Evolutionary conservation across 148 eudicot genomes (phyloP), one percentile per base, ranked within the genome.

Genomic region (Cornus controversa): DNA sequence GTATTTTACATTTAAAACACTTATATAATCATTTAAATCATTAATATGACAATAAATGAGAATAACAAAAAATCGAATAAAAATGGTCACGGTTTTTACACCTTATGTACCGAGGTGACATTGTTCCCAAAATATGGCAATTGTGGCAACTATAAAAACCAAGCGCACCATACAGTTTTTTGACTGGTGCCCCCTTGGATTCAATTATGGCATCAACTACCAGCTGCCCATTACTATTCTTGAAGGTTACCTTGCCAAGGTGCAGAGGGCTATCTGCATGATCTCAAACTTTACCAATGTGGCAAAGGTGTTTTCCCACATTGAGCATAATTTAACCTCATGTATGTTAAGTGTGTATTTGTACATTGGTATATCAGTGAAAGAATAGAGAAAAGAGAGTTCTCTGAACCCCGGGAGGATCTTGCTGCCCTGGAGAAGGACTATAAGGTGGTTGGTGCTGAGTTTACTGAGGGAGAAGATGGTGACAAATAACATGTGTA

Each of bases 181-280:
- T 13, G 83, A 81, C 66, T 81, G 83, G 83, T 81, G 74, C 67
- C 83, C 83, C 11, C 76, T 80, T 23, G 83, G 80, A 23, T 81
- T 81, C 72, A 81, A 81, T 76, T 80, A 80, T 27, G 83, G 83
- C 26, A 81, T 81, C 67, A 81, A 81, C 76, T 81, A 81, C 80
- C 83, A 81, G 67, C 80, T 80, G n/a, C 83, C 84, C 3, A 81
- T 80, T n/a, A 77, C 77, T 25, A 80, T 81, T 34, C 84, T 77
- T 1, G 84, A 80, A 10, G 84, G 84, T 31, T 80, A 81, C 63
- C 79, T 81, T 42, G 84, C 84, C 24, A 81, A 76, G 77, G 83
- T 81, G 63, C 83, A 81, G 69, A 81, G 83, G 76, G 83, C 83
- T 65, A 80, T 81, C n/a, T 81, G 83, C 54, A 81, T 81, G 83